Conservation (phyloP, 768 basidiomycete genomes). For the Zangia roseola region DNA sequence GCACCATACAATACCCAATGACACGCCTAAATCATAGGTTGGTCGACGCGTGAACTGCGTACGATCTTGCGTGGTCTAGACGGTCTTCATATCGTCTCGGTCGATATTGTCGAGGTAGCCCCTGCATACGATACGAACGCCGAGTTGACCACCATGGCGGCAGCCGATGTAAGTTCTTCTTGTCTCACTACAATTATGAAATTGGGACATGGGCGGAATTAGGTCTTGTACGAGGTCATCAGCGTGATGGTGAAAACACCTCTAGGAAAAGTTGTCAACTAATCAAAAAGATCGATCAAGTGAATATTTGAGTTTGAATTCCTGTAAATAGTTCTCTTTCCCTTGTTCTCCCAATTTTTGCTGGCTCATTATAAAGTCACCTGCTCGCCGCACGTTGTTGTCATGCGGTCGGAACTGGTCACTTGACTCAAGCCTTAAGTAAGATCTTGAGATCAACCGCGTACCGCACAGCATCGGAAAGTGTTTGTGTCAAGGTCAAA, state of each 20-base stretch:
- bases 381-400: no score
- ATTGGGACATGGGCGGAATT: no score
- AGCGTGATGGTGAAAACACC: conserved; percentile 82
- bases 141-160: conserved; percentile 62
- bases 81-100: conserved; percentile 74
- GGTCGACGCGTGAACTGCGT: conserved; percentile 81
- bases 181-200: background rate
- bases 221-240: conserved; percentile 74
- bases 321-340: background rate
- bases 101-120: conserved; percentile 83
- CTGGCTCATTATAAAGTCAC: no score
- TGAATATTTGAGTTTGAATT: no score
- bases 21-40: conserved; percentile 31
- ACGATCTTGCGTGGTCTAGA: conserved; percentile 76
- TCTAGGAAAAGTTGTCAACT: conserved; percentile 52
- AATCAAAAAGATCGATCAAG: background rate
- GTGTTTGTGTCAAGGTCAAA: no score
- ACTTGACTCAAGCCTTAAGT: no score
- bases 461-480: no score
- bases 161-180: conserved; percentile 48
- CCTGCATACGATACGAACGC: conserved; percentile 76
- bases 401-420: no score
- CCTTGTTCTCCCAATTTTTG: no score
- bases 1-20: no score
- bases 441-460: no score